Evolutionary conservation across 2,329 filamentous ascomycete species (phyloP).

Genomic region (Paraphoma chrysanthemicola): DNA sequence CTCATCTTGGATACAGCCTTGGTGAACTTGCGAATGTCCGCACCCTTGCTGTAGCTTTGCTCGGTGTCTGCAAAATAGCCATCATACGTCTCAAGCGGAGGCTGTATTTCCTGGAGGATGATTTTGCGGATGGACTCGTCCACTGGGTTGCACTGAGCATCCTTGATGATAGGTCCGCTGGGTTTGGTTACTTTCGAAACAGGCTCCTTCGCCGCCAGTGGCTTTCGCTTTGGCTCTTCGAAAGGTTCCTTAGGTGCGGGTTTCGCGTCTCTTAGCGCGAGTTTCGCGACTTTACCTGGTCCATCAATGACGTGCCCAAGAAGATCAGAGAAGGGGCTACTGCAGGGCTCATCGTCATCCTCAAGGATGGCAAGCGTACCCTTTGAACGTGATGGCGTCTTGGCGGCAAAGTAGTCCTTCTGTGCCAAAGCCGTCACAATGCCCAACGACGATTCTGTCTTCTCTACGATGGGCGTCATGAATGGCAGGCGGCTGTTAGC

Average conservation of each 20-base stretch:
- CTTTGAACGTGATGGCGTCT: conserved; percentile 75
- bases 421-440: conserved; percentile 52
- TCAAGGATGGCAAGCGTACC: conserved; percentile 49
- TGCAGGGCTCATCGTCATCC: conserved; percentile 56
- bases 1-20: conserved; percentile 69
- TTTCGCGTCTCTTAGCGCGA: conserved; percentile 57
- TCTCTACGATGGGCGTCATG: conserved; percentile 98
- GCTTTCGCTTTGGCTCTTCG: conserved; percentile 20
- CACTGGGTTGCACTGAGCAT: conserved; percentile 86
- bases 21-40: conserved; percentile 82
- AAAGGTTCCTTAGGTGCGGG: conserved; percentile 30
- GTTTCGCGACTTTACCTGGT: conserved; percentile 57
- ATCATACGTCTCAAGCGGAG: conserved; percentile 74
- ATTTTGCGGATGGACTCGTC: conserved; percentile 75
- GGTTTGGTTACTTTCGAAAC: conserved; percentile 49
- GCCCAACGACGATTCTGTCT: conserved; percentile 86
- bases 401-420: conserved; percentile 68
- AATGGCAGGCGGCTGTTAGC: conserved; percentile 94
- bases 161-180: conserved; percentile 79
- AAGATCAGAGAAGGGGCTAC: conserved; percentile 76
- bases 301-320: conserved; percentile 57
- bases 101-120: conserved; percentile 77
- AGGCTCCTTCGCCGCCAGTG: conserved; percentile 41
- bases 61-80: conserved; percentile 80
- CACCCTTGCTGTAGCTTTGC: conserved; percentile 68